Evolutionary conservation across 768 basidiomycete genomes (phyloP), one percentile per base, ranked within the genome.

Genomic region (Pleurotus ostreatus): DNA sequence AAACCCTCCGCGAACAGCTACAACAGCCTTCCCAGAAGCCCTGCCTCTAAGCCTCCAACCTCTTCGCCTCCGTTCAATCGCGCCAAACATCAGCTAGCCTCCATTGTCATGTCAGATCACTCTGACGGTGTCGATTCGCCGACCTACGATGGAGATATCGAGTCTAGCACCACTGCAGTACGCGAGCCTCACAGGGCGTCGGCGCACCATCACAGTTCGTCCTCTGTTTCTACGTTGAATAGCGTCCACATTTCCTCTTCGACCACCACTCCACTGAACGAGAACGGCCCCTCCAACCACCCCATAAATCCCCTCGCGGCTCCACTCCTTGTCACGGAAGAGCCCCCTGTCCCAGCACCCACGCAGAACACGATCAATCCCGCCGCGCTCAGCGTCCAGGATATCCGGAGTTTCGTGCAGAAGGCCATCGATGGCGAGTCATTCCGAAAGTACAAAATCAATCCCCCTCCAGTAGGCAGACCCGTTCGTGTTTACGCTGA

Each of bases 401-500:
- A 94, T 61, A 92, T 96, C 58, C 88, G 85, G 61, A 77, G 74
- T 1, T 95, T 87, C 64, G 85, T 95, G 1, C 78, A 78, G 49
- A 80, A 77, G 30, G 92, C 89, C 1, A 89, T 98, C 46, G 82
- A 83, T 7, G 90, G 90, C 16, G 84, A 82, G 55, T 63, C 78
- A 3, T 74, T 76, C 61, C 75, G 91, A 56, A 71, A 70, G 58
- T 98, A 94, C 78, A 89, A 80, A 69, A 92, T 95, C 66, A 95
- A 92, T 63, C 71, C 78, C n/a, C 93, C 96, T 0, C 92, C 94
- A 0, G 72, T 69, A 6, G 87, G 81, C 55, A 76, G 95, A 52
- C 92, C 94, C 2, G 82, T 96, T 5, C 80, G 97, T 56, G 77
- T 99, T 11, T 99, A 96, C 61, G 95, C 97, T 0, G 97, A 98